Percentiles rank a stretch among this genome's conserved stretches.
phyloP scores from a whole-genome alignment of 345 rosid species.

The Eucalyptus paniculata region DNA sequence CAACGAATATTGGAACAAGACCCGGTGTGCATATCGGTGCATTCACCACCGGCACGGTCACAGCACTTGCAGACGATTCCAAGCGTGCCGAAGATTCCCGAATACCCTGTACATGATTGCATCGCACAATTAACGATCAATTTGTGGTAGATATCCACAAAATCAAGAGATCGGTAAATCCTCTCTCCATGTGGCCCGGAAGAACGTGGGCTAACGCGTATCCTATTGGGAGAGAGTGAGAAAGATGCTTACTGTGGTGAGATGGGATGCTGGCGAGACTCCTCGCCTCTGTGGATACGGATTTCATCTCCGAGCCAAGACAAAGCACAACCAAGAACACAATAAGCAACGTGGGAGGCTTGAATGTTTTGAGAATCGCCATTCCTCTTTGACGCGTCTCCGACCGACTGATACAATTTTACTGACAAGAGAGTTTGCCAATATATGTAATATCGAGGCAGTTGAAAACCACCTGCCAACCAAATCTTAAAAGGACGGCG shows the following conservation, averaged over 20 bases:
- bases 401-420: background rate
- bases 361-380: background rate
- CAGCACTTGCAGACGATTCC: constrained; percentile 59
- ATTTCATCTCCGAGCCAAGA: background rate
- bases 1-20: constrained; percentile 33
- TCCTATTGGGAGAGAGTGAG: background rate
- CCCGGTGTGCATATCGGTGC: constrained; percentile 17
- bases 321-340: background rate
- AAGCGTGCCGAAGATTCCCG: constrained; percentile 13
- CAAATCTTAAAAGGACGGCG: background rate
- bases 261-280: constrained; percentile 2
- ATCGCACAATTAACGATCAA: background rate
- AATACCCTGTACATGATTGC: background rate
- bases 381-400: background rate
- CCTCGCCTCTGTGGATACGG: constrained; percentile 6
- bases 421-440: background rate
- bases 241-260: constrained; percentile 10
- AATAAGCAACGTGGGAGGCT: background rate
- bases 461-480: background rate
- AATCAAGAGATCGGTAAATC: background rate
- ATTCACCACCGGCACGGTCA: constrained; percentile 14
- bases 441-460: background rate
- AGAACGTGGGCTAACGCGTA: background rate
- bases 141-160: background rate
- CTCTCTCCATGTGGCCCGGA: background rate